Conservation (phyloP, 108 stramenopile genomes). For the Conticribra weissflogii region DNA sequence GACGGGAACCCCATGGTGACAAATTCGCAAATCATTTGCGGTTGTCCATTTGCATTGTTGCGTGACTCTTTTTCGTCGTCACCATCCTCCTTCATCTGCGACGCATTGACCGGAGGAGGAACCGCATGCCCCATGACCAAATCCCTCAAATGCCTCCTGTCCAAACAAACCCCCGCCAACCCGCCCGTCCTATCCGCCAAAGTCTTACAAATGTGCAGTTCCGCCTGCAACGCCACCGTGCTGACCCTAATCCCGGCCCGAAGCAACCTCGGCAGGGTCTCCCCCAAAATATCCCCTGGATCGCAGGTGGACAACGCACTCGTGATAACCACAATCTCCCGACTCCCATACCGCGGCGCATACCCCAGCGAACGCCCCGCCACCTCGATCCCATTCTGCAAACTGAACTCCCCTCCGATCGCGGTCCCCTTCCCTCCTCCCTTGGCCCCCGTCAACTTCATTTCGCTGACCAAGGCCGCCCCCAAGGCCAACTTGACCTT, state of each 20-base stretch:
- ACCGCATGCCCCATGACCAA: conserved; percentile 67
- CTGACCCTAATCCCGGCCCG: conserved; percentile 75
- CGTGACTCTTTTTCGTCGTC: conserved; percentile 19
- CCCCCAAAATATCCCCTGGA: conserved; percentile 76
- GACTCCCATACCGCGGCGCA: conserved; percentile 77
- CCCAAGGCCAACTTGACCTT: conserved; percentile 72
- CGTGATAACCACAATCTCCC: conserved; percentile 80
- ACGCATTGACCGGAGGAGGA: conserved; percentile 63
- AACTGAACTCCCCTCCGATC: conserved; percentile 76
- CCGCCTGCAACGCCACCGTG: conserved; percentile 71
- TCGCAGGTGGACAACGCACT: conserved; percentile 81
- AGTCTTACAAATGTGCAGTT: conserved; percentile 81
- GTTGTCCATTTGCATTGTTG: conserved; percentile 4
- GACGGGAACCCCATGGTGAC: conserved; percentile 88
- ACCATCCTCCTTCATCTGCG: conserved; percentile 6
- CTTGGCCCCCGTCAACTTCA: conserved; percentile 33
- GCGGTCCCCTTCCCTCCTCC: conserved; percentile 19
- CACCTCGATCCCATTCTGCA: conserved; percentile 91
- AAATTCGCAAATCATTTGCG: conserved; percentile 68
- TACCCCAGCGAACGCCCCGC: conserved; percentile 86
- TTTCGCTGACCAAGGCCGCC: conserved; percentile 50
- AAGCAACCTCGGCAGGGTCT: conserved; percentile 68
- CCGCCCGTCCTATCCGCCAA: conserved; percentile 82
- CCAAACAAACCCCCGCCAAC: conserved; percentile 75
- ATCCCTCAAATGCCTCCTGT: conserved; percentile 74